Conservation (phyloP, 805 yeast genomes). For the Sungouiozyma intestinalis region DNA sequence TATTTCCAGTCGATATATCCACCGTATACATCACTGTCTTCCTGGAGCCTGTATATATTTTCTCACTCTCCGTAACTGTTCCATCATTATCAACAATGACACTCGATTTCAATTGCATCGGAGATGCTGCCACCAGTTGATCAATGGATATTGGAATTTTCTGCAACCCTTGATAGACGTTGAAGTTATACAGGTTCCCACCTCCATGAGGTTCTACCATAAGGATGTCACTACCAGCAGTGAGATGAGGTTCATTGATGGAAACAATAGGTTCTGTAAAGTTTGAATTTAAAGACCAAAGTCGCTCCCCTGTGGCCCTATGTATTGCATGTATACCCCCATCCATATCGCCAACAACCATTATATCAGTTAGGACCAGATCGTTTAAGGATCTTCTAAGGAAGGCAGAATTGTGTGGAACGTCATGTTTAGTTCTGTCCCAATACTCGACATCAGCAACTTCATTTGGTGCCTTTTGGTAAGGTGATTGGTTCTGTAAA, state of each 20-base stretch:
- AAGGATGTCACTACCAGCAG: constrained; percentile 41
- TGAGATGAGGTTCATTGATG: constrained; percentile 12
- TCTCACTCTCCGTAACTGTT: constrained; percentile 43
- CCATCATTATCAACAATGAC: constrained; percentile 36
- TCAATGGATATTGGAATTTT: constrained; percentile 72
- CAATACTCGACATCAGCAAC: background rate
- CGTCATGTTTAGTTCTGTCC: background rate
- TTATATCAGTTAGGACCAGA: constrained; percentile 37
- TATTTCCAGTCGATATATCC: constrained; percentile 63
- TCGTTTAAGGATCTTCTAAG: constrained; percentile 10
- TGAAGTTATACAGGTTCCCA: constrained; percentile 75
- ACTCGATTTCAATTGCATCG: constrained; percentile 52
- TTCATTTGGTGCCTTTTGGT: background rate
- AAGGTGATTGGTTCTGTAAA: no score
- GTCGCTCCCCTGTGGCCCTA: constrained; percentile 58
- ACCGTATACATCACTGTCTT: constrained; percentile 66
- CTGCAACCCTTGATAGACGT: constrained; percentile 62
- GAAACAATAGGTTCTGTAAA: constrained; percentile 17
- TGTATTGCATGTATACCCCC: constrained; percentile 78
- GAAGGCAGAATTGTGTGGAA: constrained; percentile 1
- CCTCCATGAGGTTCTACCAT: constrained; percentile 85
- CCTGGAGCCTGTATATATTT: constrained; percentile 78
- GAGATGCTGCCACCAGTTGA: constrained; percentile 71
- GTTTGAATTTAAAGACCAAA: constrained; percentile 65
- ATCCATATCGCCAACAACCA: constrained; percentile 72